These are phyloP conservation scores for Trypanosoma cruzi DNA, from an alignment of 208 protist genomes.

Conservation along the genomic window DNA sequence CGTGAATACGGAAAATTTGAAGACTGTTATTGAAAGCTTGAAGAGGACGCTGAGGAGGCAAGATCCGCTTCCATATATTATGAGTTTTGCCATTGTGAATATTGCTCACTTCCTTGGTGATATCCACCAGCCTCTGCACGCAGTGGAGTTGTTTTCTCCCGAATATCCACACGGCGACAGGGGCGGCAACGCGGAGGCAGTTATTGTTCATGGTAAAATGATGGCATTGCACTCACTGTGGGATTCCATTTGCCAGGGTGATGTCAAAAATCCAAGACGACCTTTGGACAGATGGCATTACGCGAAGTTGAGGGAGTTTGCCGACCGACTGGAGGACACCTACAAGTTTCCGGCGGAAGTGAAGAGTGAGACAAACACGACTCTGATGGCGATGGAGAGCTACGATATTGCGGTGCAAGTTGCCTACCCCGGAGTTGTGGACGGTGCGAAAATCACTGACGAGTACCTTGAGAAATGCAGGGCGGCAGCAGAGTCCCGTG, in stretches of 20 bases:
- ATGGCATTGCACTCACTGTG: conserved; percentile 80
- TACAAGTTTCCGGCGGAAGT: conserved; percentile 48
- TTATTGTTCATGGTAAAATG: conserved; percentile 31
- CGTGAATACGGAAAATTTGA: conserved; percentile 34
- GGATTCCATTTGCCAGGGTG: conserved; percentile 71
- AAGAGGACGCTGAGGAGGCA: conserved; percentile 26
- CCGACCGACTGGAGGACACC: conserved; percentile 56
- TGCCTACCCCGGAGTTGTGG: conserved; percentile 52
- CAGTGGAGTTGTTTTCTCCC: conserved; percentile 39
- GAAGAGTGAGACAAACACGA: conserved; percentile 23
- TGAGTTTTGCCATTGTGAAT: conserved; percentile 72
- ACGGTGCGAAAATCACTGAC: conserved; percentile 32
- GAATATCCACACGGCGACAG: conserved; percentile 60
- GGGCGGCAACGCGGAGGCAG: conserved; percentile 67
- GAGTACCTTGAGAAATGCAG: conserved; percentile 61
- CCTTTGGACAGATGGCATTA: conserved; percentile 50
- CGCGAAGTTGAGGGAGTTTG: conserved; percentile 35
- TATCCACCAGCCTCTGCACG: conserved; percentile 87
- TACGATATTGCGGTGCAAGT: conserved; percentile 61
- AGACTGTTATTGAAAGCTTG: conserved; percentile 29
- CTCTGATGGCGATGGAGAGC: conserved; percentile 60
- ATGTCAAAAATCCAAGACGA: conserved; percentile 23
- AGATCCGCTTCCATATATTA: conserved; percentile 32
- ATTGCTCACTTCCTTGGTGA: conserved; percentile 86
- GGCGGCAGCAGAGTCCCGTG: conserved; percentile 45